Evolutionary conservation across 176 grass and related monocot species (phyloP).

Genomic region (Paspalum notatum): DNA sequence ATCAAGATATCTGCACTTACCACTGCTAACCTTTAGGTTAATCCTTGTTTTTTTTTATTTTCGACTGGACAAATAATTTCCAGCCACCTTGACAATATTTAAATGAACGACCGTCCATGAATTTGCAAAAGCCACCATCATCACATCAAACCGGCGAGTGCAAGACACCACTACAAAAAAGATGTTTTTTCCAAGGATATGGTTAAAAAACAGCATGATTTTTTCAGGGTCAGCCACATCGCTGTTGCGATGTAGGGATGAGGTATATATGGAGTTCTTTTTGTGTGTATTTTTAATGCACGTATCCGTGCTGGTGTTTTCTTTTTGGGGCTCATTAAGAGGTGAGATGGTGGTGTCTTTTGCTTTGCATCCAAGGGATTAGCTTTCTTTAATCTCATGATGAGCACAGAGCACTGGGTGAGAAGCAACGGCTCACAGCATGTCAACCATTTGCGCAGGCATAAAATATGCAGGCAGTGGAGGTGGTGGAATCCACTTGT

Average conservation of each 20-base stretch:
- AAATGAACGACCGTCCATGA: slow-evolving; percentile 18
- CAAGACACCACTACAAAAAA: slow-evolving; percentile 36
- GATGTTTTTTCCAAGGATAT: slow-evolving; percentile 36
- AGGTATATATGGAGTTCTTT: slow-evolving; percentile 26
- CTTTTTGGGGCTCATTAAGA: slow-evolving; percentile 32
- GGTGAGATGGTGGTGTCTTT: slow-evolving; percentile 38
- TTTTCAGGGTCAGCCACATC: slow-evolving; percentile 52
- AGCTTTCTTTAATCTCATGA: slow-evolving; percentile 56
- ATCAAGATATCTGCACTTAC: slow-evolving; percentile 17
- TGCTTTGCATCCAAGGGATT: slow-evolving; percentile 53
- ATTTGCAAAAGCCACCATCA: slow-evolving; percentile 41
- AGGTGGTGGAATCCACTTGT: slow-evolving; percentile 54
- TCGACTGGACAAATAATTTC: slow-evolving; percentile 17
- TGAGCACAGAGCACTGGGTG: slow-evolving; percentile 42
- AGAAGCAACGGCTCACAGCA: slow-evolving; percentile 53
- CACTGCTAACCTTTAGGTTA: slow-evolving; percentile 1
- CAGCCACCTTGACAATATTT: slow-evolving; percentile 37
- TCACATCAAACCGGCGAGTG: slow-evolving; percentile 25
- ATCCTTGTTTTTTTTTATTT: neutral
- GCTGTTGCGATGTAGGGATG: slow-evolving; percentile 43
- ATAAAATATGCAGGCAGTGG: slow-evolving; percentile 48
- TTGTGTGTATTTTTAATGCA: neutral
- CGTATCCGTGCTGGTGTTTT: slow-evolving; percentile 22
- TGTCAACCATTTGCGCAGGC: slow-evolving; percentile 45
- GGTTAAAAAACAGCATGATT: slow-evolving; percentile 39